phyloP scores from a whole-genome alignment of 169 alveolate species.

The Babesia caballi region DNA sequence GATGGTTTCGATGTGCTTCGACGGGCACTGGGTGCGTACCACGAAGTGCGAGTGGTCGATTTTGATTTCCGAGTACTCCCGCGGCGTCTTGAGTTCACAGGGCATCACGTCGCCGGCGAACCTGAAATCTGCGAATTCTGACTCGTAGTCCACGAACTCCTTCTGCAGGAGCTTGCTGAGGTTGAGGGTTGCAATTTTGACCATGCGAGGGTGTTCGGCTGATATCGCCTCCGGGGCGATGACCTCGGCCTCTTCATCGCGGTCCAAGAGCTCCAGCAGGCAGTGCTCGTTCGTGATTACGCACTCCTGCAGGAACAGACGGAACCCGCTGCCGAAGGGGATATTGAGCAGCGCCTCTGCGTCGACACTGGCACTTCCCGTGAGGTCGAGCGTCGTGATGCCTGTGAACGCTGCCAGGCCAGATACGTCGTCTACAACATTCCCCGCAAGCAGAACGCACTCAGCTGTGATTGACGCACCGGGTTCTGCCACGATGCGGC shows the following conservation, averaged over 20 bases:
- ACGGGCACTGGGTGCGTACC: constrained; percentile 13
- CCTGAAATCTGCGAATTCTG: constrained; percentile 54
- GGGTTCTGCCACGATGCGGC: constrained; percentile 18
- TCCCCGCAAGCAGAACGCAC: constrained; percentile 8
- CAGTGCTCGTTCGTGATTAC: background rate
- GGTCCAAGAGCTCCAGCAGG: constrained; percentile 2
- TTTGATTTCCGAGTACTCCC: background rate
- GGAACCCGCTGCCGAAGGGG: constrained; percentile 6
- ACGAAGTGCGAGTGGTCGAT: constrained; percentile 17
- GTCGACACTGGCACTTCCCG: constrained; percentile 15
- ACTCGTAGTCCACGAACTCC: constrained; percentile 26
- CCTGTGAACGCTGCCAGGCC: constrained; percentile 10
- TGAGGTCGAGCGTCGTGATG: constrained; percentile 6
- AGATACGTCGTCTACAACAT: background rate
- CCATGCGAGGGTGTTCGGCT: constrained; percentile 28
- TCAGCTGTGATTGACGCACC: background rate
- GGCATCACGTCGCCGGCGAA: constrained; percentile 53
- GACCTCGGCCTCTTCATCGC: constrained; percentile 15
- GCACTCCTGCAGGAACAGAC: constrained; percentile 31
- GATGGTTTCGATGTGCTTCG: constrained; percentile 4
- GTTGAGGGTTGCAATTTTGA: constrained; percentile 11
- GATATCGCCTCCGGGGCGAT: constrained; percentile 5
- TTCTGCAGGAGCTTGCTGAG: constrained; percentile 17
- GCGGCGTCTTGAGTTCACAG: constrained; percentile 48
- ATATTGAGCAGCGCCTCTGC: background rate